phyloP scores from a whole-genome alignment of 768 basidiomycete genomes.

The Ramaria sp. region DNA sequence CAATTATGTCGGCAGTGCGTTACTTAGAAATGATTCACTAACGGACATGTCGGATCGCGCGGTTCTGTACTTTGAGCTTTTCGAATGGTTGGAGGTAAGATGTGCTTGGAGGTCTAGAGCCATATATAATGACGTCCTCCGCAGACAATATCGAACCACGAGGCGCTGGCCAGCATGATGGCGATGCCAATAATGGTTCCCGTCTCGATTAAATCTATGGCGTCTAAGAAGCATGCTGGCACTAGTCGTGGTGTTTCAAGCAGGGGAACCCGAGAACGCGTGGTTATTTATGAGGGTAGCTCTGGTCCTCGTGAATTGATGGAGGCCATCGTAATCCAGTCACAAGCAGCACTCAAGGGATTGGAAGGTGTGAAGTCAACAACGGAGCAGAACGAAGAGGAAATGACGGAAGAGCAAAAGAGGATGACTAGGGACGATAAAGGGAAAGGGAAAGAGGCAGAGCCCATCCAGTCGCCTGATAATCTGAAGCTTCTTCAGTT shows the following conservation, averaged over 20 bases:
- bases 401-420: conserved; percentile 85
- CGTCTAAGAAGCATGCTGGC: conserved; percentile 34
- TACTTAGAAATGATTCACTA: conserved; percentile 85
- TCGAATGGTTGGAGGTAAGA: conserved; percentile 87
- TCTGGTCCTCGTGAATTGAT: conserved; percentile 85
- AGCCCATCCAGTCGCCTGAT: conserved; percentile 48
- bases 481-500: conserved; percentile 70
- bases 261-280: conserved; percentile 59
- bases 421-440: conserved; percentile 63
- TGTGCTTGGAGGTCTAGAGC: conserved; percentile 2
- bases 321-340: conserved; percentile 87
- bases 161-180: conserved; percentile 90
- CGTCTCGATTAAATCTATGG: conserved; percentile 52
- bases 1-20: conserved; percentile 75
- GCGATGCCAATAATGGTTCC: conserved; percentile 95
- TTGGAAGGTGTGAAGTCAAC: conserved; percentile 50
- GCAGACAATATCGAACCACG: conserved; percentile 87
- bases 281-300: conserved; percentile 82
- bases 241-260: conserved; percentile 17
- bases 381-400: conserved; percentile 36
- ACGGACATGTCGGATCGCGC: conserved; percentile 89
- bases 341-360: conserved; percentile 84
- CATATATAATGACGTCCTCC: conserved; percentile 1
- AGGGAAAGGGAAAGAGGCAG: conserved; percentile 54
- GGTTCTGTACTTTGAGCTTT: conserved; percentile 76